A percentile compares a stretch with the other conserved stretches of the same genome.
Conservation (phyloP, 2,329 filamentous ascomycete genomes). For the Xylogone sp. region DNA sequence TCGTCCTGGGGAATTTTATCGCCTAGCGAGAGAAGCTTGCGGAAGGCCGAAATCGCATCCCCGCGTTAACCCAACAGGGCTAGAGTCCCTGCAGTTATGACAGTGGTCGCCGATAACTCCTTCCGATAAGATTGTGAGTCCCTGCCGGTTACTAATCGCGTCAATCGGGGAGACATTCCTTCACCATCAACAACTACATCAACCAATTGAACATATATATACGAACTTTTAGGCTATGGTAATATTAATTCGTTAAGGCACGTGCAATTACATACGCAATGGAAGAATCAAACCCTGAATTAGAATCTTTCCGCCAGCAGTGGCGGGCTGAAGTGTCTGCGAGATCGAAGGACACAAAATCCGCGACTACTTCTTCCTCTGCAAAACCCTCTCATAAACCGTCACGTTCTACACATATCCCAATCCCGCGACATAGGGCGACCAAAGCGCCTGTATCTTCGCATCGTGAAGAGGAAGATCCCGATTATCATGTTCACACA, state of each 20-base stretch:
- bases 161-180: not conserved
- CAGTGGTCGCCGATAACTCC: not conserved
- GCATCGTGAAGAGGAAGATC: conserved; percentile 13
- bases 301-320: conserved; percentile 80
- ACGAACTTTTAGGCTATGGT: too few relatives aligned
- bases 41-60: not conserved
- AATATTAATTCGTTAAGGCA: too few relatives aligned
- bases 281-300: conserved; percentile 58
- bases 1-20: not conserved
- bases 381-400: conserved; percentile 16
- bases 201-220: not conserved
- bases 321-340: conserved; percentile 69
- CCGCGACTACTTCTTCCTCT: conserved; percentile 9
- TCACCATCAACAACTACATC: not conserved
- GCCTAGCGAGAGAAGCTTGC: not conserved
- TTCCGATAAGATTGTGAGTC: not conserved
- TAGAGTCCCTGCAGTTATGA: not conserved
- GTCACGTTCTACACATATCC: conserved; percentile 10
- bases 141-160: not conserved
- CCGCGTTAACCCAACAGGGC: not conserved
- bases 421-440: not conserved
- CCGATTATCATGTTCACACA: conserved; percentile 3
- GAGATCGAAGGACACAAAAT: conserved; percentile 16
- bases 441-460: conserved; percentile 1
- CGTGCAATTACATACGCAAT: conserved; percentile 10